A percentile compares a stretch with the other conserved stretches of the same genome.
Evolutionary conservation across 2,329 filamentous ascomycete species (phyloP).

Genomic region (Aspergillus sp.): DNA sequence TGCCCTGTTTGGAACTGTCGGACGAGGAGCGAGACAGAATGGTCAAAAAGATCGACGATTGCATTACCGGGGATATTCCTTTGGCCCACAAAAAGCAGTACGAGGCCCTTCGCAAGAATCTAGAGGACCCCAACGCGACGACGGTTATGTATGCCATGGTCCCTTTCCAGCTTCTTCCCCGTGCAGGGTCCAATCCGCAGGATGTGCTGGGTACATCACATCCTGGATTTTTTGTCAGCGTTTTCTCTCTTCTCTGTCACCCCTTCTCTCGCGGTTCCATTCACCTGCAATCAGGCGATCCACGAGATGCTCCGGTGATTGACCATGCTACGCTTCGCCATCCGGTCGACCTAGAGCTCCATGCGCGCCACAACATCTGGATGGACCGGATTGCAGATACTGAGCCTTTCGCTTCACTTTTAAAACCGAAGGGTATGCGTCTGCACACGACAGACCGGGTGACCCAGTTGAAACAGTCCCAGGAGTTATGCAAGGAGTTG

Average conservation of each 20-base stretch:
- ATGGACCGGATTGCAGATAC: slow-evolving; percentile 15
- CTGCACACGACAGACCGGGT: neutral
- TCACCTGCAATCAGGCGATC: slow-evolving; percentile 31
- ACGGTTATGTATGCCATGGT: neutral
- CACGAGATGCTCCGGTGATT: slow-evolving; percentile 37
- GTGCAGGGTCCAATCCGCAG: neutral
- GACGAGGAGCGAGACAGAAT: neutral
- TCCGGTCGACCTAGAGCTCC: slow-evolving; percentile 42
- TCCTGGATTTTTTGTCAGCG: slow-evolving; percentile 12
- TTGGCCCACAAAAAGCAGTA: neutral
- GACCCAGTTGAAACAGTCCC: slow-evolving; percentile 6
- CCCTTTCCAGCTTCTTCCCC: slow-evolving; percentile 4
- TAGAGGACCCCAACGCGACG: slow-evolving; percentile 13
- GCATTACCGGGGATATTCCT: neutral
- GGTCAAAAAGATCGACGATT: neutral
- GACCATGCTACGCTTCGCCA: slow-evolving; percentile 47
- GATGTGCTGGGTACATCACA: neutral
- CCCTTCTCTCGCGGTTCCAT: slow-evolving; percentile 33
- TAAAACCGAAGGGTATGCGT: neutral
- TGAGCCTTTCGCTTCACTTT: neutral
- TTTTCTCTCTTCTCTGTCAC: slow-evolving; percentile 21
- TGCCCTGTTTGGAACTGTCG: neutral
- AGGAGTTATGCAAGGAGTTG: slow-evolving; percentile 24
- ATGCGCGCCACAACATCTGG: slow-evolving; percentile 27
- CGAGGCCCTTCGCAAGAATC: slow-evolving; percentile 4